Conservation (phyloP, 768 basidiomycete species). For the Fistulinella prunicolor region DNA sequence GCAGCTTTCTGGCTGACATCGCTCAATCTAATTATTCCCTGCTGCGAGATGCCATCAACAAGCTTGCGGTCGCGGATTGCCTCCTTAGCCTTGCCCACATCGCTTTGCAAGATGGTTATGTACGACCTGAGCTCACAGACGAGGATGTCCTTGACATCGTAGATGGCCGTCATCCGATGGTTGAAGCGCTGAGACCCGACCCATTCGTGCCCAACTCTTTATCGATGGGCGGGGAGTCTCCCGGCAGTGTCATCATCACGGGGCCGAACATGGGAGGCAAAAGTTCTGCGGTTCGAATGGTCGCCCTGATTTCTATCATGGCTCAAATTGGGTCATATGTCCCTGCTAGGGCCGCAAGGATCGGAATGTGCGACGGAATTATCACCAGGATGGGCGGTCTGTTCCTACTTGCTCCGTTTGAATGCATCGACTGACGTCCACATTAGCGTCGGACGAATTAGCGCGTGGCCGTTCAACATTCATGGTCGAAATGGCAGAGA, state of each 20-base stretch:
- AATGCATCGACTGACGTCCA: slow-evolving; percentile 1
- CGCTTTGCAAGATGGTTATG: slow-evolving; percentile 72
- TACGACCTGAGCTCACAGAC: slow-evolving; percentile 71
- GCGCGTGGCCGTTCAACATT: slow-evolving; percentile 87
- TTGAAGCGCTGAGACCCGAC: slow-evolving; percentile 71
- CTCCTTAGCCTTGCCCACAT: slow-evolving; percentile 80
- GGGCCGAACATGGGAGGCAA: slow-evolving; percentile 90
- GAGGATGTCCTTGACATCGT: slow-evolving; percentile 67
- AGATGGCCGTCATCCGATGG: slow-evolving; percentile 92
- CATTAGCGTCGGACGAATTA: slow-evolving; percentile 80
- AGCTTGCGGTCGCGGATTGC: slow-evolving; percentile 84
- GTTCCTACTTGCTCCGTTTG: slow-evolving; percentile 18
- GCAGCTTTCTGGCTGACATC: slow-evolving; percentile 68
- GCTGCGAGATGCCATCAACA: slow-evolving; percentile 72
- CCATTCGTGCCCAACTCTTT: slow-evolving; percentile 88
- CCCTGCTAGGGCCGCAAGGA: slow-evolving; percentile 68
- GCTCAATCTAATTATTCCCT: slow-evolving; percentile 62
- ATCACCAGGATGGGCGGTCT: slow-evolving; percentile 87
- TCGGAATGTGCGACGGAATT: slow-evolving; percentile 82
- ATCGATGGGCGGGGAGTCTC: slow-evolving; percentile 51
- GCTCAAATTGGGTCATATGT: slow-evolving; percentile 93
- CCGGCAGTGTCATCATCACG: slow-evolving; percentile 69
- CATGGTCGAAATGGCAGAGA: slow-evolving; percentile 97
- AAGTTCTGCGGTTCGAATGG: slow-evolving; percentile 78
- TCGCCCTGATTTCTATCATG: slow-evolving; percentile 71